These are phyloP conservation scores for Fragaria vesca DNA, from an alignment of 306 rosid species.

Conservation along the genomic window DNA sequence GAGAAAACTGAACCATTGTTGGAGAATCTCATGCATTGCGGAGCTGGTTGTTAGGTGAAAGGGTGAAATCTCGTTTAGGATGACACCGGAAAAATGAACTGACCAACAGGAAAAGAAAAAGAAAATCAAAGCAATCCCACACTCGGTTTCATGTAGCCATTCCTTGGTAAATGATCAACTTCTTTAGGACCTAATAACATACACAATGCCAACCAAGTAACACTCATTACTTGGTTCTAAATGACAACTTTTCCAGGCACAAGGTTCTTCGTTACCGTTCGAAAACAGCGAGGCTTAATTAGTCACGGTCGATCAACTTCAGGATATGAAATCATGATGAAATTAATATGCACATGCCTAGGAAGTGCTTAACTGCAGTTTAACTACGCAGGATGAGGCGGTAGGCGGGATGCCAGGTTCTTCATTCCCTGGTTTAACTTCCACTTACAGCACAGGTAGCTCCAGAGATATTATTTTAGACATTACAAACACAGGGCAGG, in stretches of 20 bases:
- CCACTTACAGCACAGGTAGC: background rate
- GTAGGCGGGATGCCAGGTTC: background rate
- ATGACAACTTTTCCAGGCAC: background rate
- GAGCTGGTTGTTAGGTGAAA: background rate
- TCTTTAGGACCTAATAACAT: background rate
- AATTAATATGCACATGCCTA: background rate
- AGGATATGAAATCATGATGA: background rate
- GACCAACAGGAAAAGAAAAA: background rate
- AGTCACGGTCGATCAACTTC: background rate
- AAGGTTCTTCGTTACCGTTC: background rate
- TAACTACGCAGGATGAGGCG: background rate
- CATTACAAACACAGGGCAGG: background rate
- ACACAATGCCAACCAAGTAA: background rate
- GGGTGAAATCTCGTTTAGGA: background rate
- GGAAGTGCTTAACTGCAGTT: background rate
- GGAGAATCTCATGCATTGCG: background rate
- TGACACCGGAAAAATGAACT: background rate
- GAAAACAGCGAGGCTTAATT: background rate
- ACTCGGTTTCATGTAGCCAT: background rate
- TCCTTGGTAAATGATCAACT: background rate
- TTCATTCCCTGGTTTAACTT: background rate
- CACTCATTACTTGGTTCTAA: background rate
- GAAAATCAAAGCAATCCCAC: background rate
- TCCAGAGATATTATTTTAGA: background rate
- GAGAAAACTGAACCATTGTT: background rate